These are phyloP conservation scores for Ascochyta koolunga DNA, from an alignment of 2,329 filamentous ascomycete genomes.

Conservation along the genomic window DNA sequence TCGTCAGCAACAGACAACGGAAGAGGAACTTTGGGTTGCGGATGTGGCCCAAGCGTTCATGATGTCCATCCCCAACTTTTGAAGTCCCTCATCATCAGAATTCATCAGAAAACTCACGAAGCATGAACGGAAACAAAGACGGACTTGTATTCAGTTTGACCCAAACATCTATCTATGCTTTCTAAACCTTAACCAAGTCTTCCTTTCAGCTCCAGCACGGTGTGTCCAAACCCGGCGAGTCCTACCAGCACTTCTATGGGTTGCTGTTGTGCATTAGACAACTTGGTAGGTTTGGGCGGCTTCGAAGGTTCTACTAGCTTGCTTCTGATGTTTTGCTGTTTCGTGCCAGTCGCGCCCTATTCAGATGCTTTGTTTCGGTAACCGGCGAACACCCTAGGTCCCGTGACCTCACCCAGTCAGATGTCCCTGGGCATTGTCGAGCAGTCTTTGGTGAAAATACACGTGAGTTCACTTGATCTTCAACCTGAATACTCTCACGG, in stretches of 20 bases:
- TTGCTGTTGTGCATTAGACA: neutral
- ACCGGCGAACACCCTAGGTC: neutral
- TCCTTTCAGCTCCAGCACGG: neutral
- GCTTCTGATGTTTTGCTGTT: neutral
- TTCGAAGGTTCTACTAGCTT: neutral
- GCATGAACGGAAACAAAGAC: too few species aligned
- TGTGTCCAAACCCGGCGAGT: neutral
- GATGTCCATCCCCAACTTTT: neutral
- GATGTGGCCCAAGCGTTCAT: neutral
- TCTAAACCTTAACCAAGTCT: neutral
- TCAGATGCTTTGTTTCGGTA: constrained; percentile 9
- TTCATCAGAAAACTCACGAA: neutral
- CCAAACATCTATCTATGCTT: neutral
- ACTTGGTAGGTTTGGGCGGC: neutral
- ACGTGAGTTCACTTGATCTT: neutral
- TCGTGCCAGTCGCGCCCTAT: constrained; percentile 2
- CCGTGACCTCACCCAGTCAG: neutral
- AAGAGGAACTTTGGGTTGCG: neutral
- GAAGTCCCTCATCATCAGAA: too few species aligned
- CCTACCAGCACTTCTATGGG: neutral
- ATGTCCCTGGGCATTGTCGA: neutral
- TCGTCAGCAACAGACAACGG: neutral
- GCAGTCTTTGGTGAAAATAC: neutral
- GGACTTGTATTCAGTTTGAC: neutral
- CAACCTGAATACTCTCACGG: neutral